Evolutionary conservation across 2,329 filamentous ascomycete genomes (phyloP).

Genomic region (Aschersonia sp.): DNA sequence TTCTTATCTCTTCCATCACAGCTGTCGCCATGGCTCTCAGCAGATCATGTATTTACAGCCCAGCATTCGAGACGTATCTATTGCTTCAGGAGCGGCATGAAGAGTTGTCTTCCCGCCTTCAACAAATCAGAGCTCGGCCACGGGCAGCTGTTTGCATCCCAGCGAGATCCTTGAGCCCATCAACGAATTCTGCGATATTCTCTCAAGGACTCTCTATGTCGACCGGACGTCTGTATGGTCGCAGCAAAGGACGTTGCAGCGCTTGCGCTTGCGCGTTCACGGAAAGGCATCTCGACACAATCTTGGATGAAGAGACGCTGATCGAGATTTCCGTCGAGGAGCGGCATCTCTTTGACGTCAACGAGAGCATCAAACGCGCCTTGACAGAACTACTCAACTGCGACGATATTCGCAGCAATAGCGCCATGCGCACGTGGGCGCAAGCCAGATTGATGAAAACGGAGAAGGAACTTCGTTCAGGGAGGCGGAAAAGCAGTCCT

Average conservation of each 20-base stretch:
- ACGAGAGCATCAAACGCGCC: slow-evolving; percentile 46
- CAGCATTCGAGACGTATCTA: slow-evolving; percentile 39
- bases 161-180: slow-evolving; percentile 35
- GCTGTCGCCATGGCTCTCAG: slow-evolving; percentile 13
- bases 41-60: slow-evolving; percentile 21
- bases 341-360: slow-evolving; percentile 38
- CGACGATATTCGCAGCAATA: slow-evolving; percentile 35
- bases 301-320: slow-evolving; percentile 31
- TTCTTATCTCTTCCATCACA: neutral
- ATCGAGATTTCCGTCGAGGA: slow-evolving; percentile 36
- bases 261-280: slow-evolving; percentile 18
- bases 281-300: slow-evolving; percentile 20
- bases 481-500: slow-evolving; percentile 32
- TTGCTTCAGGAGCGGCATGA: slow-evolving; percentile 39
- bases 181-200: slow-evolving; percentile 40
- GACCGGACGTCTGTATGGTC: slow-evolving; percentile 11
- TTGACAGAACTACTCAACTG: slow-evolving; percentile 48
- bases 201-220: slow-evolving; percentile 25
- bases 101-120: slow-evolving; percentile 33
- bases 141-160: slow-evolving; percentile 17
- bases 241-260: slow-evolving; percentile 16
- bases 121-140: slow-evolving; percentile 31
- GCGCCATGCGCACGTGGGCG: slow-evolving; percentile 40
- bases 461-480: slow-evolving; percentile 40
- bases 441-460: slow-evolving; percentile 45